Conservation (phyloP, 2,329 filamentous ascomycete genomes). For the Chrysoporthe austroafricana region DNA sequence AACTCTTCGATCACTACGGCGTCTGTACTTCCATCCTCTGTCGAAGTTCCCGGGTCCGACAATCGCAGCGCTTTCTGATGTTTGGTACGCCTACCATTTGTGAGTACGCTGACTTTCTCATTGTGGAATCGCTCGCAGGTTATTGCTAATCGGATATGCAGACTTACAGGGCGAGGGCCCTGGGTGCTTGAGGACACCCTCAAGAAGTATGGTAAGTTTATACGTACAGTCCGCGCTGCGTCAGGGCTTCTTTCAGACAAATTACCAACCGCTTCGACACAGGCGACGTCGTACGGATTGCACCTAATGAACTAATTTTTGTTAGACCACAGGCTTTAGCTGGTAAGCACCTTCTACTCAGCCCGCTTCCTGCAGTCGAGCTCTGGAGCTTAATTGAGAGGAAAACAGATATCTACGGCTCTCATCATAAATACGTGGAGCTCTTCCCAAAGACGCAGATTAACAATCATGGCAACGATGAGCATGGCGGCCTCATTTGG, state of each 20-base stretch:
- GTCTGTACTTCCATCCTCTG: constrained; percentile 23
- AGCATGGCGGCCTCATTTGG: constrained; percentile 31
- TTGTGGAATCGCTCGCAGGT: too few relatives aligned
- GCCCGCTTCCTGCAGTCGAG: too few relatives aligned
- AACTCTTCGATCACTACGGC: constrained; percentile 26
- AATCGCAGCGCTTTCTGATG: constrained; percentile 21
- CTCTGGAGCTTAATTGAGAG: too few relatives aligned
- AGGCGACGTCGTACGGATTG: constrained; percentile 26
- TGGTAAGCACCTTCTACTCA: not conserved
- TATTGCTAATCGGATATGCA: not conserved
- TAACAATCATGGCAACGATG: constrained; percentile 30
- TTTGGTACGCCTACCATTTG: constrained; percentile 16
- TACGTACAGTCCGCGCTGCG: too few relatives aligned
- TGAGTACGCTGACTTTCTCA: not conserved
- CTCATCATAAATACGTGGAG: constrained; percentile 28
- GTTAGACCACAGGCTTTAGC: constrained; percentile 16
- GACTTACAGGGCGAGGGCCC: constrained; percentile 17
- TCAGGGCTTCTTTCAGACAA: too few relatives aligned
- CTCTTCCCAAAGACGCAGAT: constrained; percentile 32
- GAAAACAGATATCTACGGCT: constrained; percentile 29
- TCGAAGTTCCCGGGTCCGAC: constrained; percentile 20
- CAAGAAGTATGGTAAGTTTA: constrained; percentile 15
- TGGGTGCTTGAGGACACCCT: constrained; percentile 19
- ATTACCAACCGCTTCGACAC: not conserved
- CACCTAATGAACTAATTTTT: constrained; percentile 25